A percentile compares a stretch with the other conserved stretches of the same genome.
Conservation (phyloP, 179 eudicot genomes). For the Gypsophila paniculata region DNA sequence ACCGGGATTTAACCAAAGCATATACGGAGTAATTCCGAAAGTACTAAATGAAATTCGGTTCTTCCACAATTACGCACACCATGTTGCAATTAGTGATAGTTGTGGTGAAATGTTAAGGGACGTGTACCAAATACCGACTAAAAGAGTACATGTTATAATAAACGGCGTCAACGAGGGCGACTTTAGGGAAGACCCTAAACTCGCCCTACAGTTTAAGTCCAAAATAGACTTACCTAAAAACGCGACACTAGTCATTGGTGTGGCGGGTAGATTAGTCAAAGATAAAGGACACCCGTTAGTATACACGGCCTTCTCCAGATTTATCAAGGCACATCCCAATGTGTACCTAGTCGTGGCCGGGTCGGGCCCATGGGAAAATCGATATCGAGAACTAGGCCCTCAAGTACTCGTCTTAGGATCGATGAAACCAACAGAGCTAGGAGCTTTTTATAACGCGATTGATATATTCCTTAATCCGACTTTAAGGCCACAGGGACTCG, state of each 20-base stretch:
- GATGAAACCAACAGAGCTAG: conserved; percentile 59
- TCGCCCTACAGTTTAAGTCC: conserved; percentile 52
- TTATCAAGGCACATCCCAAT: conserved; percentile 37
- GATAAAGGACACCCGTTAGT: conserved; percentile 90
- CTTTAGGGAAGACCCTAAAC: conserved; percentile 36
- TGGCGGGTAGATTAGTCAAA: conserved; percentile 85
- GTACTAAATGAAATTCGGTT: conserved; percentile 74
- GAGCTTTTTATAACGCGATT: conserved; percentile 68
- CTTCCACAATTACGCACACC: conserved; percentile 67
- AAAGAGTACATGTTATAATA: conserved; percentile 69
- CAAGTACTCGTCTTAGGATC: conserved; percentile 69
- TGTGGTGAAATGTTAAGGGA: conserved; percentile 93
- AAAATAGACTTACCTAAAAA: conserved; percentile 58
- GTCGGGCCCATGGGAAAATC: conserved; percentile 73
- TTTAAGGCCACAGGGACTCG: conserved; percentile 85
- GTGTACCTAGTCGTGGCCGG: conserved; percentile 77
- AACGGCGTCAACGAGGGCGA: conserved; percentile 72
- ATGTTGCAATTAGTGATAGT: conserved; percentile 86
- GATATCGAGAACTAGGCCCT: conserved; percentile 64
- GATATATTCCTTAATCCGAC: conserved; percentile 87
- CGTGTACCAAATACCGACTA: conserved; percentile 78
- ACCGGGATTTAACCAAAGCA: conserved; percentile 52
- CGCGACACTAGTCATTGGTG: conserved; percentile 72
- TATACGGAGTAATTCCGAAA: conserved; percentile 62
- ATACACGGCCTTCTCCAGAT: conserved; percentile 54